Percentiles rank a stretch among this genome's conserved stretches.
Conservation (phyloP, 2,329 filamentous ascomycete species). For the Penicillium paneum region DNA sequence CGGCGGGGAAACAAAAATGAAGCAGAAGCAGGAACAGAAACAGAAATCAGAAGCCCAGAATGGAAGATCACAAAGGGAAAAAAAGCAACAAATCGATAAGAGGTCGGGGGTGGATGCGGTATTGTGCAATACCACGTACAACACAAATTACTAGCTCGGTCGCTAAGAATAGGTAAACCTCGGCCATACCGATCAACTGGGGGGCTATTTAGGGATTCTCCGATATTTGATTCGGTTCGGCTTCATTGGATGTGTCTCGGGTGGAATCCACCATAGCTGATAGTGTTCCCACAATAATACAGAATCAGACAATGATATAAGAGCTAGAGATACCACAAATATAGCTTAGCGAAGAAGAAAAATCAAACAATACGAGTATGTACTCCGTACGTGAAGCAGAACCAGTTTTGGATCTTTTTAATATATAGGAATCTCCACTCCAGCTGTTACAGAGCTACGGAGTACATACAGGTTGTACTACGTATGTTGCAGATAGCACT, state of each 20-base stretch:
- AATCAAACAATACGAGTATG: too few relatives aligned
- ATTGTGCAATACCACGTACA: slow-evolving; percentile 4
- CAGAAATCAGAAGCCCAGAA: background rate
- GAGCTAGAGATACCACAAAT: background rate
- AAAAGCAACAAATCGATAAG: slow-evolving; percentile 14
- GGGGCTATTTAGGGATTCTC: background rate
- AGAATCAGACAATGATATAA: background rate
- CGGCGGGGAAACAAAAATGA: background rate
- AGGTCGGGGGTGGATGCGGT: slow-evolving; percentile 8
- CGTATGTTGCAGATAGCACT: background rate
- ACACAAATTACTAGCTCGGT: slow-evolving; percentile 7
- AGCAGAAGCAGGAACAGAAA: background rate
- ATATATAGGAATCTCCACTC: background rate
- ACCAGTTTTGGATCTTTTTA: background rate
- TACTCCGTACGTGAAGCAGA: background rate
- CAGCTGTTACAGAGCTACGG: background rate
- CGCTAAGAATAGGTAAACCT: slow-evolving; percentile 14
- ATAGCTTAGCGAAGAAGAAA: background rate
- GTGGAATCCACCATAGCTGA: slow-evolving; percentile 4
- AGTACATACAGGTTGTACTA: background rate
- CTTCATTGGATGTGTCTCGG: slow-evolving; percentile 8
- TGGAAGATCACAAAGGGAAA: slow-evolving; percentile 9
- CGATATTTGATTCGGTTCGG: background rate
- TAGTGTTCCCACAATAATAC: background rate
- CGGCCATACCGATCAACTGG: background rate